Percentiles rank a stretch among this genome's conserved stretches.
phyloP scores from a whole-genome alignment of 2,329 filamentous ascomycete genomes.

The Monosporascus sp. region DNA sequence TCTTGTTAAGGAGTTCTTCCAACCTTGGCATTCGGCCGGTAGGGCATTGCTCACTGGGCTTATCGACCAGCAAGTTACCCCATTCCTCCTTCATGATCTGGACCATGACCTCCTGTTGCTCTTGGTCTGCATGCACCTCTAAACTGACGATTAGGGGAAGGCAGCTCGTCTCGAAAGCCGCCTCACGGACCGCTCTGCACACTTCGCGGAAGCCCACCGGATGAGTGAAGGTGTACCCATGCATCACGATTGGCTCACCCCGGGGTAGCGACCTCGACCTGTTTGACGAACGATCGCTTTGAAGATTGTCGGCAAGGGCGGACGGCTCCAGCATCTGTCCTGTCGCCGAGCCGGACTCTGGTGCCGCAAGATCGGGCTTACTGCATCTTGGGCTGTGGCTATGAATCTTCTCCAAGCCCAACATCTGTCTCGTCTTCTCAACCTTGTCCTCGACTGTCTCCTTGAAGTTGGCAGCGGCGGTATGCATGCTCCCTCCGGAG shows the following conservation, averaged over 20 bases:
- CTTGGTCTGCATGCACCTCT: slow-evolving; percentile 77
- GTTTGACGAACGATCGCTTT: slow-evolving; percentile 11
- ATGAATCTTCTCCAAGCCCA: slow-evolving; percentile 24
- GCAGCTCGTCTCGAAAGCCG: slow-evolving; percentile 69
- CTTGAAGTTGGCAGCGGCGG: slow-evolving; percentile 36
- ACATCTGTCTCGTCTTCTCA: slow-evolving; percentile 24
- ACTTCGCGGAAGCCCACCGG: slow-evolving; percentile 86
- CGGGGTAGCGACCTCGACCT: slow-evolving; percentile 29
- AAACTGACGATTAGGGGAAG: slow-evolving; percentile 87
- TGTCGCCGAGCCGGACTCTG: slow-evolving; percentile 12
- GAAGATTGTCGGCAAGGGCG: slow-evolving; percentile 6
- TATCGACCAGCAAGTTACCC: slow-evolving; percentile 66
- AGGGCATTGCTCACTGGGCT: slow-evolving; percentile 44
- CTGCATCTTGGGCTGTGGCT: slow-evolving; percentile 24
- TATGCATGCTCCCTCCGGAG: slow-evolving; percentile 43
- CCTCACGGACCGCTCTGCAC: slow-evolving; percentile 71
- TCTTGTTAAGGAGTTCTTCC: slow-evolving; percentile 69
- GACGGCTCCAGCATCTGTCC: slow-evolving; percentile 8
- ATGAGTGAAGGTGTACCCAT: slow-evolving; percentile 77
- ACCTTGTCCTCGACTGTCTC: slow-evolving; percentile 29
- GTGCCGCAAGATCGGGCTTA: slow-evolving; percentile 14
- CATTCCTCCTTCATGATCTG: slow-evolving; percentile 90
- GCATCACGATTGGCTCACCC: slow-evolving; percentile 73
- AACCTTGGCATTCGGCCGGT: slow-evolving; percentile 60
- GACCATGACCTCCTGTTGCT: slow-evolving; percentile 90